A percentile compares a stretch with the other conserved stretches of the same genome.
These are phyloP conservation scores for Blastobotrys ciferrii DNA, from an alignment of 1,139 yeast species.

Conservation along the genomic window DNA sequence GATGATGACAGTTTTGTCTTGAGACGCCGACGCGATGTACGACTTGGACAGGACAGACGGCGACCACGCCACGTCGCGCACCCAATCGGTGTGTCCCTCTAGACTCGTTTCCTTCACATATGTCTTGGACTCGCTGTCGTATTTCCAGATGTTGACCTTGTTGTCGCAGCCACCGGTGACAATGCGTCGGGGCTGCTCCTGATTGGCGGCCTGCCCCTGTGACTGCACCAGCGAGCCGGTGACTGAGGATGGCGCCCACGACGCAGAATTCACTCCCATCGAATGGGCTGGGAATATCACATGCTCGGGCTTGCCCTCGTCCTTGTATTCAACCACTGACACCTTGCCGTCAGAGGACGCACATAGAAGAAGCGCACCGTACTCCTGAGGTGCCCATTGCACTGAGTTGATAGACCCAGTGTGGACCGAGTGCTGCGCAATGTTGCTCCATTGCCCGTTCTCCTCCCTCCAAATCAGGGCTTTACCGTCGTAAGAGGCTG, in stretches of 20 bases:
- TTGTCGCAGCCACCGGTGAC: constrained; percentile 97
- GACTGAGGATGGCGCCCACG: constrained; percentile 83
- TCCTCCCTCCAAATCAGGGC: constrained; percentile 96
- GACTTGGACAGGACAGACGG: constrained; percentile 84
- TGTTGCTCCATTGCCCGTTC: constrained; percentile 81
- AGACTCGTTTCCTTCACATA: constrained; percentile 74
- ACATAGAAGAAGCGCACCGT: constrained; percentile 86
- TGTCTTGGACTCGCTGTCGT: constrained; percentile 52
- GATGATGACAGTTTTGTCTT: constrained; percentile 89
- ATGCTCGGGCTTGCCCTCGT: constrained; percentile 77
- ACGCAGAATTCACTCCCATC: constrained; percentile 89
- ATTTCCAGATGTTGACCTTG: constrained; percentile 86
- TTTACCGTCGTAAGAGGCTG: constrained; percentile 93
- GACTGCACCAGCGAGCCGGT: constrained; percentile 38
- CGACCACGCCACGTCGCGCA: constrained; percentile 97
- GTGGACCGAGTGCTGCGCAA: constrained; percentile 85
- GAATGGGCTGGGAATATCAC: constrained; percentile 77
- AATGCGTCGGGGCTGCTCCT: constrained; percentile 49
- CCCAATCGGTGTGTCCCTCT: constrained; percentile 96
- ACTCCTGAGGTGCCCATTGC: constrained; percentile 97
- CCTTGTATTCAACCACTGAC: constrained; percentile 86
- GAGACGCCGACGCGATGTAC: constrained; percentile 97
- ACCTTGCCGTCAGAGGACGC: constrained; percentile 93
- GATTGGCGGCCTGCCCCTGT: constrained; percentile 17
- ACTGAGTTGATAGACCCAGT: constrained; percentile 94